Conservation (phyloP, 495 filamentous ascomycete species). For the Darksidea phi region DNA sequence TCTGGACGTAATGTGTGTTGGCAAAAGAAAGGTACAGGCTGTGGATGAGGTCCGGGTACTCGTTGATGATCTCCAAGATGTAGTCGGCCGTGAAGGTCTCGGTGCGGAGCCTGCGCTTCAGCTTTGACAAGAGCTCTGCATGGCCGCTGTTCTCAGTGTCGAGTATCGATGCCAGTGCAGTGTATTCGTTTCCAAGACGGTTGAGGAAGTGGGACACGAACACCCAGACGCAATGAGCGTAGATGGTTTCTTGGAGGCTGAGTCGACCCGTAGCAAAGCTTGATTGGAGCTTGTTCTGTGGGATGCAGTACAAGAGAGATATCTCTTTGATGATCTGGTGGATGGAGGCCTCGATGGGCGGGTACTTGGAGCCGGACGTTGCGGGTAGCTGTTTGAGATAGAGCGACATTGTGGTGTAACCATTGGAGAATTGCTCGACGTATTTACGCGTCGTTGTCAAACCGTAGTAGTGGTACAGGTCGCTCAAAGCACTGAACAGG, state of each 20-base stretch:
- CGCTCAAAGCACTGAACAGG: constrained; percentile 90
- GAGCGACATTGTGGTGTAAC: constrained; percentile 91
- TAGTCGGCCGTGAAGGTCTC: constrained; percentile 98
- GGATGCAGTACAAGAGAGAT: constrained; percentile 94
- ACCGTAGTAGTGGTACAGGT: constrained; percentile 98
- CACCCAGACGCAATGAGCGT: constrained; percentile 95
- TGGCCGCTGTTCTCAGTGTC: constrained; percentile 79
- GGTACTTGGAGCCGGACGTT: constrained; percentile 56
- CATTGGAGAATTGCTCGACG: constrained; percentile 96
- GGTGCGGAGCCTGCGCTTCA: constrained; percentile 90
- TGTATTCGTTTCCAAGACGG: constrained; percentile 86
- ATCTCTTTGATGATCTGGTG: constrained; percentile 99
- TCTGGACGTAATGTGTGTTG: constrained; percentile 83
- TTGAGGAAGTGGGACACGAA: constrained; percentile 98
- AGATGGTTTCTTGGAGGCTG: constrained; percentile 94
- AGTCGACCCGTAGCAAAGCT: constrained; percentile 86
- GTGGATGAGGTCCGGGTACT: constrained; percentile 84
- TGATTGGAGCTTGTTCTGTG: constrained; percentile 88
- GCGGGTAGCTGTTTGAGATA: constrained; percentile 74
- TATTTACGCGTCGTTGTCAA: constrained; percentile 96
- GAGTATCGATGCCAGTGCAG: constrained; percentile 75
- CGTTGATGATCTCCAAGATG: constrained; percentile 92
- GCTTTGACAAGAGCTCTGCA: constrained; percentile 86
- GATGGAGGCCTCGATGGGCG: constrained; percentile 87
- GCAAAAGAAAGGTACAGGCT: constrained; percentile 90